These are phyloP conservation scores for Gryganskiella cystojenkinii DNA, from an alignment of 192 early-diverging fungal genomes.

Conservation along the genomic window DNA sequence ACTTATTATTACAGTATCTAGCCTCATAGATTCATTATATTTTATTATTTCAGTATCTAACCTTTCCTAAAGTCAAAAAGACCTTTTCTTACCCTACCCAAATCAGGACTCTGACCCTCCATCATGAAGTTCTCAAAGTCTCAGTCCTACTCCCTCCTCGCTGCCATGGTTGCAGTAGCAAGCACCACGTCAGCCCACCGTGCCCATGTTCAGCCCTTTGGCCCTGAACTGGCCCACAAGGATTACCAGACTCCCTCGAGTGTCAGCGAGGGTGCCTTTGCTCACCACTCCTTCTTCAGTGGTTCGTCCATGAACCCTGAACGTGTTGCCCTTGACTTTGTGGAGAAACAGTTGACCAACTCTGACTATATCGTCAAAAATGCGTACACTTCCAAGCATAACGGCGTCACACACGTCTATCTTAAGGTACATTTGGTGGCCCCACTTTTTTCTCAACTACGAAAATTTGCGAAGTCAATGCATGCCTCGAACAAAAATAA, in stretches of 20 bases:
- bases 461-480: too few species aligned
- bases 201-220: conserved; percentile 44
- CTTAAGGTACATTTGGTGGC: conserved; percentile 19
- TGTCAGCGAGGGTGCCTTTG: background rate
- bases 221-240: conserved; percentile 50
- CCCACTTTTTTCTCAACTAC: too few species aligned
- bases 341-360: conserved; percentile 46
- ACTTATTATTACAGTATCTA: too few species aligned
- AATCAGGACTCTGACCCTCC: too few species aligned
- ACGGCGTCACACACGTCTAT: conserved; percentile 87
- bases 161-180: conserved; percentile 36
- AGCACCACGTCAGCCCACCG: conserved; percentile 27
- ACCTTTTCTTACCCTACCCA: too few species aligned
- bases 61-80: too few species aligned
- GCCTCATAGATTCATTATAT: too few species aligned
- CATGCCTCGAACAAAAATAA: too few species aligned
- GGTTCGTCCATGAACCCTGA: conserved; percentile 39
- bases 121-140: conserved; percentile 44
- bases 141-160: conserved; percentile 34
- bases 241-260: conserved; percentile 21
- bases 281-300: conserved; percentile 16
- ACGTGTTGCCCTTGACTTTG: conserved; percentile 61
- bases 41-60: too few species aligned
- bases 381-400: conserved; percentile 75
- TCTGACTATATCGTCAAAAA: conserved; percentile 71